phyloP scores from a whole-genome alignment of 164 flowering plant genomes.

The Buxus sempervirens region DNA sequence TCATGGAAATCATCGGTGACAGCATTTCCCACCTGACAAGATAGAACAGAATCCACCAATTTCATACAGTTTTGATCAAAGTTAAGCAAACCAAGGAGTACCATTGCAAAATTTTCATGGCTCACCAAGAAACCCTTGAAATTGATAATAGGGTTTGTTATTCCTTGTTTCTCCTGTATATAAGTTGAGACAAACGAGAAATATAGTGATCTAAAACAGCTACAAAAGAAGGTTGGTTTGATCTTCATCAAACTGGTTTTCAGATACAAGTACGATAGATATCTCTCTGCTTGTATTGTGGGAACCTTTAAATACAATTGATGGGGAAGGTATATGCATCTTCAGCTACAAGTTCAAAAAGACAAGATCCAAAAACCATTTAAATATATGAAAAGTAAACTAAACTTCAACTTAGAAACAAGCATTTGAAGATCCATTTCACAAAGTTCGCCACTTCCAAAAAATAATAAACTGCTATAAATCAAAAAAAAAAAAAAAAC shows the following conservation, averaged over 20 bases:
- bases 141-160: constrained; percentile 60
- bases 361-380: constrained; percentile 24
- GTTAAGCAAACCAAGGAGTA: no score
- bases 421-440: not conserved
- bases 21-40: constrained; percentile 89
- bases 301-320: constrained; percentile 91
- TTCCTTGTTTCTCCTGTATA: constrained; percentile 66
- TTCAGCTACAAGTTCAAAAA: constrained; percentile 62
- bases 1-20: constrained; percentile 94
- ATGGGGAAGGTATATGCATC: constrained; percentile 83
- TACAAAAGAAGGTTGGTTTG: not conserved
- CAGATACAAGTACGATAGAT: constrained; percentile 83
- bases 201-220: constrained; percentile 85
- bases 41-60: no score
- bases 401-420: not conserved
- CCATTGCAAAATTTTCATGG: no score
- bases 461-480: constrained; percentile 5
- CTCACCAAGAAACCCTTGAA: constrained; percentile 90
- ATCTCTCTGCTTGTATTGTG: constrained; percentile 85
- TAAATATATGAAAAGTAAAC: not conserved
- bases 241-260: not conserved
- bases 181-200: constrained; percentile 80
- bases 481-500: not conserved
- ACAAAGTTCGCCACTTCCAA: constrained; percentile 76
- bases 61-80: no score